phyloP scores from a whole-genome alignment of 1,139 yeast genomes.

The Hansenula anomala region DNA sequence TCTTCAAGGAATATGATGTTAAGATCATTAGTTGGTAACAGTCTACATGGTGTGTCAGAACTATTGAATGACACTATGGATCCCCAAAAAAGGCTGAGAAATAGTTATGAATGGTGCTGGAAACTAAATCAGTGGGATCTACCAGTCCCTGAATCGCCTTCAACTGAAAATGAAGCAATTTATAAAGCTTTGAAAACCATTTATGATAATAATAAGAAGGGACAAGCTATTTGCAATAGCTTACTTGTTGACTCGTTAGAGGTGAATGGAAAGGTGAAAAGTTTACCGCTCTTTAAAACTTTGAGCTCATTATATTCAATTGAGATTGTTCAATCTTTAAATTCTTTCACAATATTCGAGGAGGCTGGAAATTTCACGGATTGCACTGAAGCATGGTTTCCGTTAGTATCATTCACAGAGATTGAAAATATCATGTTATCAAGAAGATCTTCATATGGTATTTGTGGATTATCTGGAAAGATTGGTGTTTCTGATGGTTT shows the following conservation, averaged over 20 bases:
- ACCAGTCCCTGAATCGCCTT: conserved; percentile 35
- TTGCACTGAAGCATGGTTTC: background rate
- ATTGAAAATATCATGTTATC: conserved; percentile 25
- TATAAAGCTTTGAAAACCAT: conserved; percentile 43
- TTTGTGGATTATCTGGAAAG: background rate
- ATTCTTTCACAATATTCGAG: background rate
- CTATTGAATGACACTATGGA: conserved; percentile 24
- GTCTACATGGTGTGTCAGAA: conserved; percentile 46
- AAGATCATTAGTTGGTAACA: conserved; percentile 38
- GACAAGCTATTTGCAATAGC: background rate
- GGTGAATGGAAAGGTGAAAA: too few species aligned
- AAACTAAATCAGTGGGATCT: conserved; percentile 68
- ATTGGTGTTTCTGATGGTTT: conserved; percentile 19
- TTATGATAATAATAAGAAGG: conserved; percentile 23
- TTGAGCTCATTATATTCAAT: background rate
- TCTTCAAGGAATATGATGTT: conserved; percentile 11
- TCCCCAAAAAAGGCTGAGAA: conserved; percentile 10
- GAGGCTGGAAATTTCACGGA: background rate
- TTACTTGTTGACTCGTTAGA: background rate
- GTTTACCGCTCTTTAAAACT: background rate
- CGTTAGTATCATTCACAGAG: background rate
- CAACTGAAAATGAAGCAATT: conserved; percentile 36
- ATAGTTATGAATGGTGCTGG: conserved; percentile 56
- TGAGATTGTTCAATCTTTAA: background rate
- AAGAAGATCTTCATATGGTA: conserved; percentile 25